These are phyloP conservation scores for Thielaviopsis populi DNA, from an alignment of 2,329 filamentous ascomycete species.

Conservation along the genomic window DNA sequence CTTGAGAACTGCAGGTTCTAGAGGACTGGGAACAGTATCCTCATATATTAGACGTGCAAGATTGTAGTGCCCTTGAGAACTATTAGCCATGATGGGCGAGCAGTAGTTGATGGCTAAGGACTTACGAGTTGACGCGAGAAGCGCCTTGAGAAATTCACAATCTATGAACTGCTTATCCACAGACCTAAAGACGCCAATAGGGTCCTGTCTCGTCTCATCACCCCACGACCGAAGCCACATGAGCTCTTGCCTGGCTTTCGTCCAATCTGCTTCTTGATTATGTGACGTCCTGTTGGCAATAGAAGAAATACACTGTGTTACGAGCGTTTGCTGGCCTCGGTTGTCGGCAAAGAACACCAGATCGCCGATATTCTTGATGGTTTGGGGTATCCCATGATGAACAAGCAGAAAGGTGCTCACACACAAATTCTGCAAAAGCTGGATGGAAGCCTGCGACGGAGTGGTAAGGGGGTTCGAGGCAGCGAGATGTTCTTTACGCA, in stretches of 20 bases:
- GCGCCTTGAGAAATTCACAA: conserved; percentile 52
- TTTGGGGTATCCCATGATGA: conserved; percentile 34
- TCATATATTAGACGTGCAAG: conserved; percentile 50
- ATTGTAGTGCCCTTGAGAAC: conserved; percentile 35
- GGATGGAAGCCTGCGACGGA: conserved; percentile 4
- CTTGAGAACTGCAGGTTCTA: conserved; percentile 38
- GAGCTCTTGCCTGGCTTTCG: conserved; percentile 44
- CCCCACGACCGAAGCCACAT: conserved; percentile 65
- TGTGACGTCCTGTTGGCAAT: conserved; percentile 36
- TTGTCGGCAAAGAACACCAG: conserved; percentile 48
- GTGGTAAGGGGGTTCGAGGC: conserved; percentile 9
- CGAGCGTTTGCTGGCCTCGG: conserved; percentile 47
- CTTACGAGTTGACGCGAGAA: conserved; percentile 48
- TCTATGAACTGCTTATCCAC: conserved; percentile 50
- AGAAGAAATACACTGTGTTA: conserved; percentile 42
- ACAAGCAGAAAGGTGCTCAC: conserved; percentile 45
- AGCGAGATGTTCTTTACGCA: conserved; percentile 22
- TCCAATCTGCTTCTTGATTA: conserved; percentile 50
- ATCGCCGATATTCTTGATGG: conserved; percentile 42
- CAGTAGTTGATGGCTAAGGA: conserved; percentile 14
- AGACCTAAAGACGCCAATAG: conserved; percentile 48
- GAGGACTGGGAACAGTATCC: conserved; percentile 32
- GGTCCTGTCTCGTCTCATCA: conserved; percentile 28
- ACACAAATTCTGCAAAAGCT: conserved; percentile 26
- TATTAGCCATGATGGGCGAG: neutral